Evolutionary conservation across 2,329 filamentous ascomycete species (phyloP).

Genomic region (Pestalotiopsis sp.): DNA sequence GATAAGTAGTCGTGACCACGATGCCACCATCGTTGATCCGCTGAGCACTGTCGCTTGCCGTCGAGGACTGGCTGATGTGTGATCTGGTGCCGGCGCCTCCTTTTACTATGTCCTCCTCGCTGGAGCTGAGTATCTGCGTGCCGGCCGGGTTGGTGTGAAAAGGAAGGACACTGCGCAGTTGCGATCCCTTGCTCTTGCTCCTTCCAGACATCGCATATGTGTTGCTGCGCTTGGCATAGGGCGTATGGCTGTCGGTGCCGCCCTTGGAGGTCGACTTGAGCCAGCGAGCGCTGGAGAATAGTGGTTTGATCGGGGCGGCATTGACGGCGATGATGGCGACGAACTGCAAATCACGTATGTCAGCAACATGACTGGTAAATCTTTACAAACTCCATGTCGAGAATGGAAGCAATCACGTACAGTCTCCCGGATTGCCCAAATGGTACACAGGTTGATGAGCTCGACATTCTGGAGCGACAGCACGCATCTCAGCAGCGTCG

Average conservation of each 20-base stretch:
- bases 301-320: slow-evolving; percentile 42
- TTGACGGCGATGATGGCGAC: slow-evolving; percentile 47
- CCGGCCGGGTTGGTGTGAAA: neutral
- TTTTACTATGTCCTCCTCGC: neutral
- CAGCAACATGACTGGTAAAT: neutral
- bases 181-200: slow-evolving; percentile 2
- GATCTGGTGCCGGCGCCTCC: neutral
- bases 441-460: slow-evolving; percentile 40
- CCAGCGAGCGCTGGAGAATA: slow-evolving; percentile 38
- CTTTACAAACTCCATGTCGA: neutral
- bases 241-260: slow-evolving; percentile 26
- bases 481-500: slow-evolving; percentile 44
- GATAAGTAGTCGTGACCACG: slow-evolving; percentile 15
- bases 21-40: neutral
- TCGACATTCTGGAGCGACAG: slow-evolving; percentile 38
- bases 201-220: neutral
- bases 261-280: slow-evolving; percentile 35
- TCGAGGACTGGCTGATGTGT: neutral
- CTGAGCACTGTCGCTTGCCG: neutral
- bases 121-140: neutral
- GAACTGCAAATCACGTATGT: slow-evolving; percentile 32
- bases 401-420: slow-evolving; percentile 22
- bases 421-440: slow-evolving; percentile 47
- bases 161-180: neutral
- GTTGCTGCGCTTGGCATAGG: slow-evolving; percentile 7